A percentile compares a stretch with the other conserved stretches of the same genome.
Conservation (phyloP, 768 basidiomycete genomes). For the Dentipellis fragilis region DNA sequence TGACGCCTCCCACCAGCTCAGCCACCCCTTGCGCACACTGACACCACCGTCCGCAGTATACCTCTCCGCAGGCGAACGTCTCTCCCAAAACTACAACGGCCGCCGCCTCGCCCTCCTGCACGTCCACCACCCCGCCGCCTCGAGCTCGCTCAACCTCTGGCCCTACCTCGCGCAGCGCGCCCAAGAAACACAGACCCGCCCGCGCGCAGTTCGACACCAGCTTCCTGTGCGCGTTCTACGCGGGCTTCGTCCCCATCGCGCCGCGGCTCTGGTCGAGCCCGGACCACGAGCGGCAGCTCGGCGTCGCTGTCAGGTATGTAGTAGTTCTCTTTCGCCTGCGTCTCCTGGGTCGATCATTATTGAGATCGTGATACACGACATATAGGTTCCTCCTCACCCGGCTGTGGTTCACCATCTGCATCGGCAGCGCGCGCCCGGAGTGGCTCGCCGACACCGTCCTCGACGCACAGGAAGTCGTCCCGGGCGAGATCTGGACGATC, state of each 20-base stretch:
- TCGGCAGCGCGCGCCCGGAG: constrained; percentile 23
- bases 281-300: constrained; percentile 46
- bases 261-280: constrained; percentile 48
- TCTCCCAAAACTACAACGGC: constrained; percentile 40
- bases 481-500: constrained; percentile 53
- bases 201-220: constrained; percentile 31
- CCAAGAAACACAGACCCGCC: constrained; percentile 30
- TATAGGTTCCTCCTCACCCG: constrained; percentile 53
- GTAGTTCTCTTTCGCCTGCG: not conserved
- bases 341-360: not conserved
- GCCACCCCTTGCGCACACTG: not conserved
- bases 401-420: constrained; percentile 53
- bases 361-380: not conserved
- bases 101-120: constrained; percentile 32
- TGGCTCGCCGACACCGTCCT: constrained; percentile 31
- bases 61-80: constrained; percentile 44
- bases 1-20: constrained; percentile 22
- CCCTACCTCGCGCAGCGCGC: constrained; percentile 52
- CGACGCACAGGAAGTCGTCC: constrained; percentile 42
- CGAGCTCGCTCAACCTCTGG: constrained; percentile 50
- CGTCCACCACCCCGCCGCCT: constrained; percentile 22
- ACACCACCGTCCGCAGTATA: constrained; percentile 35
- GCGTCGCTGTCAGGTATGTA: constrained; percentile 45
- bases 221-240: constrained; percentile 36
- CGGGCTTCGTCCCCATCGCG: constrained; percentile 26